phyloP scores from a whole-genome alignment of 768 basidiomycete genomes.

The Leccinum ochraceum region DNA sequence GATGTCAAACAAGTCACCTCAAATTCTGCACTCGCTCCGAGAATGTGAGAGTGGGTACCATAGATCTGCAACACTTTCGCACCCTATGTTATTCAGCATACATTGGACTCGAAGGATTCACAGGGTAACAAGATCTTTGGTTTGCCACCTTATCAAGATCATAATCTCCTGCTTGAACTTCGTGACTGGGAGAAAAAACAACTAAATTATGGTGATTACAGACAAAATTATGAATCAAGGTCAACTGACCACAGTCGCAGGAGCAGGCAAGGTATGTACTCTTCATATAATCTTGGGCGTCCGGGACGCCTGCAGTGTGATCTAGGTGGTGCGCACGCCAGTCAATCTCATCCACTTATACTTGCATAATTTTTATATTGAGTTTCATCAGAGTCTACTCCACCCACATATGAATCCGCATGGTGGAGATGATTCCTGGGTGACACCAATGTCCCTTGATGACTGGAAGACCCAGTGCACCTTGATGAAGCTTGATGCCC shows the following conservation, averaged over 20 bases:
- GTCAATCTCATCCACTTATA: neutral
- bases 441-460: neutral
- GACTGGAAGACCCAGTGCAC: neutral
- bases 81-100: neutral
- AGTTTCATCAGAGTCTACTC: neutral
- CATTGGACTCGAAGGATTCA: neutral
- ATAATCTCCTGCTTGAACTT: neutral
- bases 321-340: no score
- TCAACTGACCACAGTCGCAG: neutral
- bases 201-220: neutral
- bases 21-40: neutral
- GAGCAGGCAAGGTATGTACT: neutral
- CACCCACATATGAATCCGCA: neutral
- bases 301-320: no score
- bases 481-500: neutral
- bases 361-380: neutral
- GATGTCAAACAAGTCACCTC: neutral
- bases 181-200: neutral
- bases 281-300: no score
- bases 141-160: neutral
- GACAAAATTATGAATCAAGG: neutral
- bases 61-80: neutral
- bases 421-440: neutral
- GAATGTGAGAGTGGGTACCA: neutral
- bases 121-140: neutral